A percentile compares a stretch with the other conserved stretches of the same genome.
Conservation (phyloP, 2,329 filamentous ascomycete species). For the Xylariaceae sp. region DNA sequence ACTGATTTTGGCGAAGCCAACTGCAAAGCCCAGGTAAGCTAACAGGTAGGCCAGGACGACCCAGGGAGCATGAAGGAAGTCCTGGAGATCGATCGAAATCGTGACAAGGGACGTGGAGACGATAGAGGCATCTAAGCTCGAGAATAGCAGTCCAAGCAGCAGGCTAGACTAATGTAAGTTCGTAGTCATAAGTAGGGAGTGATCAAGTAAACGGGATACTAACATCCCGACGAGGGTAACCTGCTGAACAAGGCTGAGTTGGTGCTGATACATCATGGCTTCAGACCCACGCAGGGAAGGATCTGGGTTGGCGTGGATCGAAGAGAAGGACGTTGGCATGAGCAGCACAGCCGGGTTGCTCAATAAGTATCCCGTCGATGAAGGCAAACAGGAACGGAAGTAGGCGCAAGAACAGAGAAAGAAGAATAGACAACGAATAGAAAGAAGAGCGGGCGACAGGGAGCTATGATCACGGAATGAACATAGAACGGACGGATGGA, state of each 20-base stretch:
- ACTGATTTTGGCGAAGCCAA: slow-evolving; percentile 54
- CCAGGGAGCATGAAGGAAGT: slow-evolving; percentile 51
- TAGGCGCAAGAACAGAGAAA: background rate
- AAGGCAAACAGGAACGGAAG: background rate
- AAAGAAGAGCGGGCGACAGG: background rate
- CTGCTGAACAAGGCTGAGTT: slow-evolving; percentile 26
- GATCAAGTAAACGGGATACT: slow-evolving; percentile 14
- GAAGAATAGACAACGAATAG: background rate
- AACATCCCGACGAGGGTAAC: slow-evolving; percentile 36
- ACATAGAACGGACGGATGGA: background rate
- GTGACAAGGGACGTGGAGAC: slow-evolving; percentile 54
- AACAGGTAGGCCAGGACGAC: slow-evolving; percentile 52
- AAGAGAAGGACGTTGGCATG: background rate
- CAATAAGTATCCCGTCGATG: background rate
- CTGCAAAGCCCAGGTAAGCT: slow-evolving; percentile 55
- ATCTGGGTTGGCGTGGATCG: background rate
- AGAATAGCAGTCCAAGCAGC: slow-evolving; percentile 50
- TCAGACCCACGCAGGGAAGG: background rate
- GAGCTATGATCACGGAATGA: background rate
- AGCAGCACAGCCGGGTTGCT: background rate
- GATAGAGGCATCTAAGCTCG: slow-evolving; percentile 53
- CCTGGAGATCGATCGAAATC: slow-evolving; percentile 47
- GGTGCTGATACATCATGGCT: slow-evolving; percentile 22
- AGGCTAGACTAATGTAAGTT: slow-evolving; percentile 34
- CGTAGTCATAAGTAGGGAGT: slow-evolving; percentile 3